Percentiles rank a stretch among this genome's conserved stretches.
These are phyloP conservation scores for Amaranthus tricolor DNA, from an alignment of 179 eudicot species.

Conservation along the genomic window DNA sequence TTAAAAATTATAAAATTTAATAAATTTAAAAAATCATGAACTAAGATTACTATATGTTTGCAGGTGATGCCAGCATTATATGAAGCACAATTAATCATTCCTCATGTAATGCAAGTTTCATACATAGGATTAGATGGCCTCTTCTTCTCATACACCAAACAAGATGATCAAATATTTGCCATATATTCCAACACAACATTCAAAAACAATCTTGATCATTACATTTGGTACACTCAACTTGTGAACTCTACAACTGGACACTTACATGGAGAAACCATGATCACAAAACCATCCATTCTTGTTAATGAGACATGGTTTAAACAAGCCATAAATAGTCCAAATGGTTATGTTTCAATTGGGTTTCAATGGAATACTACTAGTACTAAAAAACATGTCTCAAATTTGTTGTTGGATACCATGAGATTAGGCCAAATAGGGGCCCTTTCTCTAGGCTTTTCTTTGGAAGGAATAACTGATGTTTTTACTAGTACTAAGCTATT, in stretches of 20 bases:
- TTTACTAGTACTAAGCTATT: constrained; percentile 28
- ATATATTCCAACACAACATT: constrained; percentile 51
- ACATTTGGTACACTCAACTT: constrained; percentile 49
- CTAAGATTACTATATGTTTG: background rate
- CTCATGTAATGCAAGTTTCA: constrained; percentile 44
- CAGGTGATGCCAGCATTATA: constrained; percentile 62
- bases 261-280: constrained; percentile 38
- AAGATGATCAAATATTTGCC: constrained; percentile 33
- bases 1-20: no score
- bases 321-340: constrained; percentile 34
- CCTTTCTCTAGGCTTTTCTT: constrained; percentile 48
- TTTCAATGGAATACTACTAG: constrained; percentile 20
- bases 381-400: constrained; percentile 7
- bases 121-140: constrained; percentile 52
- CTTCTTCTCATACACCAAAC: constrained; percentile 45
- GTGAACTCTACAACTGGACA: constrained; percentile 41
- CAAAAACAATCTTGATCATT: constrained; percentile 13
- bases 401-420: constrained; percentile 34
- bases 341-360: constrained; percentile 42
- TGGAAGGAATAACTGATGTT: constrained; percentile 21
- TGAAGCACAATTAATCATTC: constrained; percentile 51
- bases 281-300: constrained; percentile 9
- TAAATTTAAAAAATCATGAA: background rate
- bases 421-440: constrained; percentile 33
- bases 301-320: constrained; percentile 32